A percentile compares a stretch with the other conserved stretches of the same genome.
These are phyloP conservation scores for Termitomyces sp. DNA, from an alignment of 768 basidiomycete species.

Conservation along the genomic window DNA sequence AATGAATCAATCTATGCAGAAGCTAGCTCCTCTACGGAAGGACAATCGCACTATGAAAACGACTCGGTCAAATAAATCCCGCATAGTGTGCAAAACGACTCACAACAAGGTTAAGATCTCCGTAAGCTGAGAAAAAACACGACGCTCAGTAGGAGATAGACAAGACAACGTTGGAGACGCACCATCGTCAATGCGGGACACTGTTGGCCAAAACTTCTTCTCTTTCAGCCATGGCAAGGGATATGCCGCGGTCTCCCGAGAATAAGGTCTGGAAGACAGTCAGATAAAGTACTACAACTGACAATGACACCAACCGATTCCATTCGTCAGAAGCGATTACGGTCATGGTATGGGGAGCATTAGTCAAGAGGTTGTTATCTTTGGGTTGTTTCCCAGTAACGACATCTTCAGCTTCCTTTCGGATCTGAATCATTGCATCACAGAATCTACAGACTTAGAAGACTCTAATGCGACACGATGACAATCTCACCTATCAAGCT, in stretches of 20 bases:
- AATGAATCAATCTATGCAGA: conserved; percentile 25
- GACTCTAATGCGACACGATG: conserved; percentile 5
- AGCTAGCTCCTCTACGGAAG: conserved; percentile 75
- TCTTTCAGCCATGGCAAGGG: conserved; percentile 78
- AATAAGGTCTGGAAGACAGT: conserved; percentile 63
- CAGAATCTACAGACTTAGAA: conserved; percentile 64
- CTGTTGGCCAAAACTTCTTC: conserved; percentile 96
- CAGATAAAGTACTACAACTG: not conserved
- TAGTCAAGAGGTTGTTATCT: conserved; percentile 89
- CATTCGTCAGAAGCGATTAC: conserved; percentile 76
- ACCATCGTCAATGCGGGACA: conserved; percentile 93
- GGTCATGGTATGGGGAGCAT: conserved; percentile 88
- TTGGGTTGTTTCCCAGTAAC: conserved; percentile 81
- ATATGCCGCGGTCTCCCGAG: conserved; percentile 86
- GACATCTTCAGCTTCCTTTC: conserved; percentile 86
- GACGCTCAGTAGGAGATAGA: not conserved
- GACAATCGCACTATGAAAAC: conserved; percentile 71
- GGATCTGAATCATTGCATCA: conserved; percentile 97
- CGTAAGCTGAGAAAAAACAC: conserved; percentile 56
- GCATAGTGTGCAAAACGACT: conserved; percentile 25
- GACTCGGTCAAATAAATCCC: conserved; percentile 3
- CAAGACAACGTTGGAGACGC: conserved; percentile 7
- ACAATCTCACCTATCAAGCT: conserved; percentile 69
- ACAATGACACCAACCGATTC: conserved; percentile 57
- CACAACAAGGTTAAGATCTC: conserved; percentile 86